Evolutionary conservation across 371 early-diverging fungal genomes (phyloP).

Genomic region (Syncephalastrum contaminatum): DNA sequence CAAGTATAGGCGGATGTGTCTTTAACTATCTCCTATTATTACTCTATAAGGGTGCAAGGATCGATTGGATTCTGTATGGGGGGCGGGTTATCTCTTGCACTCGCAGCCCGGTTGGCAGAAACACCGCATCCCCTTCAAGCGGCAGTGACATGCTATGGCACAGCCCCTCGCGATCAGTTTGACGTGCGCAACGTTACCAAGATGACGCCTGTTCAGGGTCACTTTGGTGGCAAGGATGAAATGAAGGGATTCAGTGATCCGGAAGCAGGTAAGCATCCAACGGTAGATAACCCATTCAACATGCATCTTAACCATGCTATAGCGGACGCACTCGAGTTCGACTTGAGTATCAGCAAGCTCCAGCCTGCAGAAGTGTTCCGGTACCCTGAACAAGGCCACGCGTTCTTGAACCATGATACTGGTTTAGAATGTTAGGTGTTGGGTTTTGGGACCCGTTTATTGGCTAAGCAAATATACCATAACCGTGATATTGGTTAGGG

Average conservation of each 20-base stretch:
- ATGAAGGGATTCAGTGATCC: conserved; percentile 46
- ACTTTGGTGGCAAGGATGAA: conserved; percentile 45
- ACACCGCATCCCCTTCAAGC: conserved; percentile 32
- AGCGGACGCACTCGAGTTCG: conserved; percentile 17
- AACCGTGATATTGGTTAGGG: no score
- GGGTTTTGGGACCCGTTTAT: no score
- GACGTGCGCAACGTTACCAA: conserved; percentile 39
- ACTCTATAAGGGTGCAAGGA: conserved; percentile 31
- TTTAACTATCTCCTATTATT: no score
- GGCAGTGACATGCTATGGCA: conserved; percentile 48
- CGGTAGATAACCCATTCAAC: neutral
- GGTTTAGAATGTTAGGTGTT: no score
- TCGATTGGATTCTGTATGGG: conserved; percentile 53
- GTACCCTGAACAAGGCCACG: conserved; percentile 39
- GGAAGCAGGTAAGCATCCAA: conserved; percentile 17
- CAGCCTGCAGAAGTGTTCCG: conserved; percentile 21
- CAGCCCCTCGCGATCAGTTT: conserved; percentile 30
- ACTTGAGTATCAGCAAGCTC: conserved; percentile 1
- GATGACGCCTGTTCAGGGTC: conserved; percentile 47
- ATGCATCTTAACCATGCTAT: neutral
- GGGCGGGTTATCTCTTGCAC: conserved; percentile 46
- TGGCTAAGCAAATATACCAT: no score
- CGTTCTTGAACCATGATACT: conserved; percentile 51
- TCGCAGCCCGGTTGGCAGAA: conserved; percentile 29
- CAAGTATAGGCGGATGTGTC: no score